These are phyloP conservation scores for Wallacemonas collosoma DNA, from an alignment of 208 protist species.

Conservation along the genomic window DNA sequence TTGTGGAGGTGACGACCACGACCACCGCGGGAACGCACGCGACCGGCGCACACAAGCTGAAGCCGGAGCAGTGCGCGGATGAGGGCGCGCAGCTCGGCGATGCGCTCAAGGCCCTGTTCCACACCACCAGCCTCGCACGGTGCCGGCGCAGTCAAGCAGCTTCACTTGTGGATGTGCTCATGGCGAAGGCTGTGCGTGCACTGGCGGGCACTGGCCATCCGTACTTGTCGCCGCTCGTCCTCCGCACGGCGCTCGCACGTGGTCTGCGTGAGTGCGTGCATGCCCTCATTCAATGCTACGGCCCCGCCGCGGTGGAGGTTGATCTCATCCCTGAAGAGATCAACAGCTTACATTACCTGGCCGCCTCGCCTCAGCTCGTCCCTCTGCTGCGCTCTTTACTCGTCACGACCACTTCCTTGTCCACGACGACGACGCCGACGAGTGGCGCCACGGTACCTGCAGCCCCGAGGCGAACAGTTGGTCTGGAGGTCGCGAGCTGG, in stretches of 20 bases:
- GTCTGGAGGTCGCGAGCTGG: slow-evolving; percentile 25
- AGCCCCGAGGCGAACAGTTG: background rate
- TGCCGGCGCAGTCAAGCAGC: slow-evolving; percentile 16
- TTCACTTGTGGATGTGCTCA: slow-evolving; percentile 22
- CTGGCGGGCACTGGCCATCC: slow-evolving; percentile 62
- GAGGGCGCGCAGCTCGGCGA: slow-evolving; percentile 35
- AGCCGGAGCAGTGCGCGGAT: slow-evolving; percentile 22
- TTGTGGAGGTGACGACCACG: background rate
- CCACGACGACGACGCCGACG: slow-evolving; percentile 14
- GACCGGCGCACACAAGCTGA: background rate
- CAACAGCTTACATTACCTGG: slow-evolving; percentile 59
- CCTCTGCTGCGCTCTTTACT: slow-evolving; percentile 57
- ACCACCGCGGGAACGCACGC: slow-evolving; percentile 18
- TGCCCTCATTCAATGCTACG: slow-evolving; percentile 67
- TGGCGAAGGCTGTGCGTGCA: slow-evolving; percentile 40
- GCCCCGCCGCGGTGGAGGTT: slow-evolving; percentile 36
- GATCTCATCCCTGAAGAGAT: slow-evolving; percentile 47
- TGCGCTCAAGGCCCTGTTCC: slow-evolving; percentile 52
- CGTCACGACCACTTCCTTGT: slow-evolving; percentile 26
- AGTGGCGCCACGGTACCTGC: background rate
- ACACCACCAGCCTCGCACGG: slow-evolving; percentile 19
- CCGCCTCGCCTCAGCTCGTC: slow-evolving; percentile 28
- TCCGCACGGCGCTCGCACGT: slow-evolving; percentile 46
- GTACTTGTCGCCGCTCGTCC: slow-evolving; percentile 42
- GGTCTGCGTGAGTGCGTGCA: slow-evolving; percentile 40